These are phyloP conservation scores for Nemania sp. DNA, from an alignment of 2,329 filamentous ascomycete genomes.

Conservation along the genomic window DNA sequence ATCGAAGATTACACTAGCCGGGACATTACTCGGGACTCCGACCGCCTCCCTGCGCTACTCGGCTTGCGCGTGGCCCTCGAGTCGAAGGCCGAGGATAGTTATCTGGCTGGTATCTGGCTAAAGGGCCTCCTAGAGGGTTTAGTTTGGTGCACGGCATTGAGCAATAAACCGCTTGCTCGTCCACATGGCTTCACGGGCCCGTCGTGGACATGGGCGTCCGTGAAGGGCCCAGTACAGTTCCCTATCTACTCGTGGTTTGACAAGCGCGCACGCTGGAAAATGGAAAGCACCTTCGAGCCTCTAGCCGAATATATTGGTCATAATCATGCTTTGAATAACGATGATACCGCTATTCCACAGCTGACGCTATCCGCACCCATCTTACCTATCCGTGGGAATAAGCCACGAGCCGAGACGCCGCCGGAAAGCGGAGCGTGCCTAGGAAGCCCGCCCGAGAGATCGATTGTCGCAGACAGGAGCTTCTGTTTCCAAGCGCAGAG, in stretches of 20 bases:
- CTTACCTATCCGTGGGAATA: background rate
- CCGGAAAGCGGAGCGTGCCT: background rate
- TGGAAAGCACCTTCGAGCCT: constrained; percentile 38
- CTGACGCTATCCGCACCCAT: constrained; percentile 8
- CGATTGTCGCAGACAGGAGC: constrained; percentile 15
- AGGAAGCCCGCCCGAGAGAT: constrained; percentile 22
- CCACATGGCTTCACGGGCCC: constrained; percentile 36
- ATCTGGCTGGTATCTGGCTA: constrained; percentile 46
- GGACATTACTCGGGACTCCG: constrained; percentile 43
- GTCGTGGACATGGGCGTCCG: constrained; percentile 47
- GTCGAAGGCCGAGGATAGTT: constrained; percentile 30
- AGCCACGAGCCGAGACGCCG: constrained; percentile 1
- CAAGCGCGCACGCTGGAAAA: constrained; percentile 38
- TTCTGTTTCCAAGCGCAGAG: constrained; percentile 16
- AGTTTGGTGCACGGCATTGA: constrained; percentile 30
- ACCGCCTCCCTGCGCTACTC: constrained; percentile 47
- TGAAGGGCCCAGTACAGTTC: constrained; percentile 37
- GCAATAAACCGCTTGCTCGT: constrained; percentile 2
- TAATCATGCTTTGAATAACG: background rate
- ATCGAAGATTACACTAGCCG: constrained; percentile 42
- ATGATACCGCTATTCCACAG: background rate
- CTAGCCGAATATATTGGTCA: constrained; percentile 19
- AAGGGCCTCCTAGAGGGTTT: constrained; percentile 38
- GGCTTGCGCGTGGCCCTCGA: constrained; percentile 43
- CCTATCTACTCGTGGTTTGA: constrained; percentile 40